phyloP scores from a whole-genome alignment of 176 grass and related monocot species.

The Carex parvula region DNA sequence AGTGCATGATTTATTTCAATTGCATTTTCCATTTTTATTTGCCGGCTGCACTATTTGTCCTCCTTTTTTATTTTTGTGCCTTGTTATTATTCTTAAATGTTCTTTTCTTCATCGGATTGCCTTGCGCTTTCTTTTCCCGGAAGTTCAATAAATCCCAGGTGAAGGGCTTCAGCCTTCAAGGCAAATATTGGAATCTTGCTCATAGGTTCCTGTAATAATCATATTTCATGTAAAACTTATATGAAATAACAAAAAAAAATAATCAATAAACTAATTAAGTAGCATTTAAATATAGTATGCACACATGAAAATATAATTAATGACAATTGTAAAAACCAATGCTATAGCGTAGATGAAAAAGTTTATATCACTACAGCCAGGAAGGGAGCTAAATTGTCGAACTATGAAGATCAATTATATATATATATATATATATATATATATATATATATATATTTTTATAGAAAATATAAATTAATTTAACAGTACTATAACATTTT shows the following conservation, averaged over 20 bases:
- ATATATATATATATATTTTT: no score
- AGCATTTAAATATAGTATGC: not conserved
- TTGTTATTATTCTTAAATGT: not conserved
- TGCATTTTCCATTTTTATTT: not conserved
- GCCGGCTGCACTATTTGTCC: no score
- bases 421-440: no score
- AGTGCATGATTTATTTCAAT: not conserved
- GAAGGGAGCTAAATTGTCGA: no score
- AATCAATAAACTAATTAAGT: no score
- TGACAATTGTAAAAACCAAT: not conserved
- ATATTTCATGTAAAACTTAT: no score
- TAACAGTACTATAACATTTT: no score
- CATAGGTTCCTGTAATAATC: not conserved
- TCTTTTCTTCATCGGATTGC: constrained; percentile 1
- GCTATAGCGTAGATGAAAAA: not conserved
- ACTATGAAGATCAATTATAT: no score
- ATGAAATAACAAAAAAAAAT: no score
- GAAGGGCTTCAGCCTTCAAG: not conserved
- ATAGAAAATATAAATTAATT: no score
- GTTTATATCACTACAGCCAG: not conserved
- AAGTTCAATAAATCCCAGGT: not conserved
- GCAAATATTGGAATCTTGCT: not conserved
- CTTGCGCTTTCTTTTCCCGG: not conserved
- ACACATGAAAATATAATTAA: not conserved
- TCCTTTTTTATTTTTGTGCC: not conserved